These are phyloP conservation scores for Pseudoscleropodium purum DNA, from an alignment of 225 moss, liverwort and hornwort species.

Conservation along the genomic window DNA sequence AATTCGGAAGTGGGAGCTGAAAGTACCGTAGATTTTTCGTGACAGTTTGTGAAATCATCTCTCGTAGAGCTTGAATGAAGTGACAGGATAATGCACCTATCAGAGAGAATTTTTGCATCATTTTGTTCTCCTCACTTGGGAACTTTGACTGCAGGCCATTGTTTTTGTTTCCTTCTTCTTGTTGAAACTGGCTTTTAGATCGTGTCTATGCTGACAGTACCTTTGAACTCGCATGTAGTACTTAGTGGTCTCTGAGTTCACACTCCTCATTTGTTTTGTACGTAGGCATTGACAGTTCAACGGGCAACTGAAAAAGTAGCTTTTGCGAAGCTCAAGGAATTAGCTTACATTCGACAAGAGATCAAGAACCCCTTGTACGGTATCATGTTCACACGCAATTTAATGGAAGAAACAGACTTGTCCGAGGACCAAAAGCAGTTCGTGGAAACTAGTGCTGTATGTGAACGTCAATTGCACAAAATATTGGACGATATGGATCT, in stretches of 20 bases:
- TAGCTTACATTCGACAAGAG: conserved; percentile 55
- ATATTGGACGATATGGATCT: conserved; percentile 55
- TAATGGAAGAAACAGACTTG: conserved; percentile 49
- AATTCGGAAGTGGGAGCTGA: not conserved
- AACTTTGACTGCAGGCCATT: not conserved
- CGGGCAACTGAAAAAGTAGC: conserved; percentile 54
- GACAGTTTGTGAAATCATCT: not conserved
- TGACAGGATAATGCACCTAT: not conserved
- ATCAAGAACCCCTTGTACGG: conserved; percentile 54
- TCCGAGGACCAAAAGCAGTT: conserved; percentile 49
- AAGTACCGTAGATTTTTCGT: not conserved
- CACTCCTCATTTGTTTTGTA: not conserved
- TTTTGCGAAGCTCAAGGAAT: conserved; percentile 47
- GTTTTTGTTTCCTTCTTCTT: not conserved
- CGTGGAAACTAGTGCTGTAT: conserved; percentile 51
- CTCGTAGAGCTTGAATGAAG: not conserved
- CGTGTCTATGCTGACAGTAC: not conserved
- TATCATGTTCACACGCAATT: conserved; percentile 48
- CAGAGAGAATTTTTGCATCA: not conserved
- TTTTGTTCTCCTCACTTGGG: not conserved
- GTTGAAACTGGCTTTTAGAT: not conserved
- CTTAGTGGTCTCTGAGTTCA: not conserved
- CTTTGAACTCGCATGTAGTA: not conserved
- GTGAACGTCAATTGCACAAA: conserved; percentile 53
- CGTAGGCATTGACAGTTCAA: conserved; percentile 48